Evolutionary conservation across 108 stramenopile species (phyloP).

Genomic region (Chaetoceros muelleri): DNA sequence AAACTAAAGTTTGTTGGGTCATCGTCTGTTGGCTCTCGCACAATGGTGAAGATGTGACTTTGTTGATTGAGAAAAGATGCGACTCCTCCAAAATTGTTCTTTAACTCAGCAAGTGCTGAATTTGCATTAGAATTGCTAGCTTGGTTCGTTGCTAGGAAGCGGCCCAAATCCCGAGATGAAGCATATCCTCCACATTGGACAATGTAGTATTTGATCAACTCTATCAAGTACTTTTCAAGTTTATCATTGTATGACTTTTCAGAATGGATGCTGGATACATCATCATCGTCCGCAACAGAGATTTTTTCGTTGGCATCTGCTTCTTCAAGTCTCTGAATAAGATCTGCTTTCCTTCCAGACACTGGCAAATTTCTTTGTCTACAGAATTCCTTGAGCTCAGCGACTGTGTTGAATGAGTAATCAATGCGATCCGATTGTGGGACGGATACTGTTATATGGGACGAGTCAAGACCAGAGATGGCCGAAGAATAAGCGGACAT

Average conservation of each 20-base stretch:
- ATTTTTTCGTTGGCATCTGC: conserved; percentile 3
- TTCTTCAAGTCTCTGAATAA: conserved; percentile 40
- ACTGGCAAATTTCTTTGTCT: conserved; percentile 44
- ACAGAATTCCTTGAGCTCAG: conserved; percentile 57
- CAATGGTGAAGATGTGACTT: neutral
- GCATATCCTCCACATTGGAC: conserved; percentile 55
- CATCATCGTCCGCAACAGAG: too few species aligned
- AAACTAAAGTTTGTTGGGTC: neutral
- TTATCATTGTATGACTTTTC: neutral
- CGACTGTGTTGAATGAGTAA: conserved; percentile 39
- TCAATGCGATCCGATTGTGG: conserved; percentile 9
- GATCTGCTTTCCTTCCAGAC: conserved; percentile 51
- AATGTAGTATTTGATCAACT: conserved; percentile 45
- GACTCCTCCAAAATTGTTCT: conserved; percentile 18
- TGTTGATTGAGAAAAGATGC: neutral
- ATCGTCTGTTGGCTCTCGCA: neutral
- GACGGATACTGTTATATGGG: too few species aligned
- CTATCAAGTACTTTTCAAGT: conserved; percentile 27
- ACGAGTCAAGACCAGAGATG: neutral
- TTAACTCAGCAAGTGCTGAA: conserved; percentile 36
- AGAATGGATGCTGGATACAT: too few species aligned
- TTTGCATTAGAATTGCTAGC: neutral
- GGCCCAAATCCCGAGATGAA: conserved; percentile 58
- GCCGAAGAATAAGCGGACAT: neutral
- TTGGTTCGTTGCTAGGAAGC: conserved; percentile 42